Evolutionary conservation across 257 asterid genomes (phyloP), one percentile per base, ranked within the genome.

Genomic region (Fraxinus americana): DNA sequence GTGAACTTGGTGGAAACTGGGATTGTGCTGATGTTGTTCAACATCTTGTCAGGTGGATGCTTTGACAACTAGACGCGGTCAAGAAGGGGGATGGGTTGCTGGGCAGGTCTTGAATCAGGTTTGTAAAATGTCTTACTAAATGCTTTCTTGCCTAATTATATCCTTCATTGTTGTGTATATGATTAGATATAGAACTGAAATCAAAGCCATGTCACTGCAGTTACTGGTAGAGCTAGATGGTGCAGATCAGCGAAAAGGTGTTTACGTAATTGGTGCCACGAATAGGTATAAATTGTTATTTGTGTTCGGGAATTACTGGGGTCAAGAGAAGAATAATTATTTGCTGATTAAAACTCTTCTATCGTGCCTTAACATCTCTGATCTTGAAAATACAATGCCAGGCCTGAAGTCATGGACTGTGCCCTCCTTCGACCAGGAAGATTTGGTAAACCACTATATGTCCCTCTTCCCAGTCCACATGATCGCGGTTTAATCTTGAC

Each of bases 341-440:
- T 30, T 76, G 35, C 80, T 21, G 67, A 61, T 21, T 21, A 77
- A 77, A 52, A 52, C 1, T 52, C 63, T 45, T 9, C 14, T 0
- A 9, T 10, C 14, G 3, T 41, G 48, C 10, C 14, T 41, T 41
- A 2, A 39, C 66, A 6, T 59, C 63, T 75, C 78, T 71, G 32
- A 66, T 71, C 67, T 66, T 81, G 25, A 38, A 70, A 38, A 77
- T 41, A 72, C 61, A 38, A 80, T 78, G 72, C 61, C 82, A 92
- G 98, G 85, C 97, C 97, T 52, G 98, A 94, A 78, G 90, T 85
- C 43, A 92, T 94, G 88, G 98, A 94, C 82, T 88, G 23, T 13
- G 98, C 98, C 43, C n/a, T 92, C 77, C 90, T 92, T 43, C 90
- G 97, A 67, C 96, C 96, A 11, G 97, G 97, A 85, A 89, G 99